Evolutionary conservation across 176 grass and related monocot genomes (phyloP), one percentile per base, ranked within the genome.

Genomic region (Triticum urartu): DNA sequence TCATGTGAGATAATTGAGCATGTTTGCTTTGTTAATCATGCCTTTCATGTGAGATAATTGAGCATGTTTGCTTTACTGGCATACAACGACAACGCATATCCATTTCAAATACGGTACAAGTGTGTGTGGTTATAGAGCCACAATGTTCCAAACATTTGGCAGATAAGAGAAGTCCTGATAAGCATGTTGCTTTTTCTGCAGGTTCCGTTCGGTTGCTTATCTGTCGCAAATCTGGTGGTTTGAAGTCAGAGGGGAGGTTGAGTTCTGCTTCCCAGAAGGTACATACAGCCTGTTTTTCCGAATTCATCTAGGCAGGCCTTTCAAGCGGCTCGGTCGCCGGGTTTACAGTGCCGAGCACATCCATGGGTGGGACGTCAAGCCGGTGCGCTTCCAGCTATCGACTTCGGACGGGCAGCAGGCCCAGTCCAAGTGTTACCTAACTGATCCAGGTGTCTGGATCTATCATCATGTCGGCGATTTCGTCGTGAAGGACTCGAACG

Each of bases 141-240:
- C 2, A 86, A 2, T 48, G 14, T 24, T 79, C 24, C 9, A 38
- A 64, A 56, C 56, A 7, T 47, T 84, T 22, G 18, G 22, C 62
- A 43, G 7, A 45, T 58, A 60, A 84, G 40, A 54, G 45, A 59
- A 40, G 38, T 72, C 74, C 86, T 77, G 74, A 86, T 62, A 81
- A 42, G 50, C 30, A 39, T 80, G 56, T 20, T 42, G 61, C 30
- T 83, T 25, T 36, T 80, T 18, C 11, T 86, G 77, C 85, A 99
- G 94, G 77, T 96, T 99, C 86, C 92, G 42, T 59, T 81, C 72
- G 1, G 90, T 95, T 62, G 97, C 97, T 26, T 99, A 98, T 67
- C 88, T 99, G 75, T 78, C 76, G 0, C 97, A 99, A 74, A 94
- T 91, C 45, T 99, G 97, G 97, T 99, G 97, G 97, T 90, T 99